Evolutionary conservation across 1,284 basidiomycete species (phyloP).

Genomic region (Schizophyllum commune): DNA sequence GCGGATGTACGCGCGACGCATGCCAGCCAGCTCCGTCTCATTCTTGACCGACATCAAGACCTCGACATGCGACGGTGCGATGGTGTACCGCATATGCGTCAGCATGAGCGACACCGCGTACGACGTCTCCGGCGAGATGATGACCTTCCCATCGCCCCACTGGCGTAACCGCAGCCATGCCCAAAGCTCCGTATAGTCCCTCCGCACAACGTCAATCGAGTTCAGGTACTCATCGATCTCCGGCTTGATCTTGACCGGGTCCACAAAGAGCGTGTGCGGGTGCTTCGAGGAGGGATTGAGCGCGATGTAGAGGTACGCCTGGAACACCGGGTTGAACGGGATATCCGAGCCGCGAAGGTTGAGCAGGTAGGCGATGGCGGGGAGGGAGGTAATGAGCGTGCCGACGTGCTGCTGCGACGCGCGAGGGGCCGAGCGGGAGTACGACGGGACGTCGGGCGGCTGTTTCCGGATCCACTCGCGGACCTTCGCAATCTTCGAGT

Average conservation of each 20-base stretch:
- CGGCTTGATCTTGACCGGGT: conserved; percentile 42
- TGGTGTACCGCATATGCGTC: conserved; percentile 68
- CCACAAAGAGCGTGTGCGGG: conserved; percentile 47
- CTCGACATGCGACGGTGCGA: conserved; percentile 63
- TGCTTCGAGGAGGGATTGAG: conserved; percentile 25
- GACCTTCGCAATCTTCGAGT: conserved; percentile 49
- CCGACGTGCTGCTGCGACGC: conserved; percentile 57
- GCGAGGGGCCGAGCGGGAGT: conserved; percentile 53
- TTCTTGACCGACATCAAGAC: conserved; percentile 88
- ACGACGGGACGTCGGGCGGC: conserved; percentile 52
- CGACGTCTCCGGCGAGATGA: conserved; percentile 64
- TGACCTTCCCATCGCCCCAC: conserved; percentile 70
- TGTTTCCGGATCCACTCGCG: conserved; percentile 57
- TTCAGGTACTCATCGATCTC: conserved; percentile 53
- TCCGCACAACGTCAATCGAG: conserved; percentile 48
- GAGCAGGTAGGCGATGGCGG: conserved; percentile 68
- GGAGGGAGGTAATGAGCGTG: conserved; percentile 54
- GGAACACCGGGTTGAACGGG: conserved; percentile 83
- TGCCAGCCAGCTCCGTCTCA: conserved; percentile 72
- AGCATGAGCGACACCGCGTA: conserved; percentile 78
- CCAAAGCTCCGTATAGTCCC: conserved; percentile 78
- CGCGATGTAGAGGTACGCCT: conserved; percentile 74
- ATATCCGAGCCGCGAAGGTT: conserved; percentile 86
- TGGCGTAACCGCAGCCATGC: conserved; percentile 64
- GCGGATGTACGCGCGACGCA: conserved; percentile 79